Evolutionary conservation across 2,329 filamentous ascomycete genomes (phyloP).

Genomic region (Pyricularia sp.): DNA sequence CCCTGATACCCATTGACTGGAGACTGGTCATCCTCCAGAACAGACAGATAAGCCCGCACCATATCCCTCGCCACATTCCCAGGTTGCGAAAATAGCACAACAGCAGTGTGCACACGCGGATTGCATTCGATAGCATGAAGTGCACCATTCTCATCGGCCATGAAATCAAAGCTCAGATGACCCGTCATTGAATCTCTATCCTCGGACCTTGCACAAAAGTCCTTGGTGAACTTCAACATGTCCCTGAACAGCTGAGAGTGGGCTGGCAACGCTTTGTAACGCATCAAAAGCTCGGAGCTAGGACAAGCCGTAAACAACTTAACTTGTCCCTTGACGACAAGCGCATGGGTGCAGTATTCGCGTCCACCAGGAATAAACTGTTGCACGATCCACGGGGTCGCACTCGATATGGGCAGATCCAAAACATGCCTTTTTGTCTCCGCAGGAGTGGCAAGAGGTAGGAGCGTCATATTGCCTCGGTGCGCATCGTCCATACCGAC

Average conservation of each 20-base stretch:
- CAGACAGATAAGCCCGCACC: conserved; percentile 12
- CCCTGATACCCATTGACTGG: not conserved
- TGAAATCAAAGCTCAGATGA: conserved; percentile 60
- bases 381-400: conserved; percentile 53
- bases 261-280: conserved; percentile 46
- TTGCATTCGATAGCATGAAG: conserved; percentile 62
- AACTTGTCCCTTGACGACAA: conserved; percentile 52
- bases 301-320: conserved; percentile 55
- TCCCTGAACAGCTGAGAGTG: conserved; percentile 39
- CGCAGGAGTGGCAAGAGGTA: conserved; percentile 40
- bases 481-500: conserved; percentile 48
- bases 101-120: conserved; percentile 54
- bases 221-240: conserved; percentile 53
- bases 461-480: conserved; percentile 48
- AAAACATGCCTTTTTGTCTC: conserved; percentile 43
- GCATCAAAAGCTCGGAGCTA: conserved; percentile 49
- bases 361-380: conserved; percentile 46
- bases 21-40: not conserved
- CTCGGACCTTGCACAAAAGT: conserved; percentile 36
- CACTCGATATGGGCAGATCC: conserved; percentile 37
- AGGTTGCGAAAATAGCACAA: conserved; percentile 40
- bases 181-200: conserved; percentile 40
- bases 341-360: conserved; percentile 60
- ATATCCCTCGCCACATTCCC: conserved; percentile 28
- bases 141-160: conserved; percentile 36